These are phyloP conservation scores for Plectranthus barbatus DNA, from an alignment of 257 asterid genomes.

Conservation along the genomic window DNA sequence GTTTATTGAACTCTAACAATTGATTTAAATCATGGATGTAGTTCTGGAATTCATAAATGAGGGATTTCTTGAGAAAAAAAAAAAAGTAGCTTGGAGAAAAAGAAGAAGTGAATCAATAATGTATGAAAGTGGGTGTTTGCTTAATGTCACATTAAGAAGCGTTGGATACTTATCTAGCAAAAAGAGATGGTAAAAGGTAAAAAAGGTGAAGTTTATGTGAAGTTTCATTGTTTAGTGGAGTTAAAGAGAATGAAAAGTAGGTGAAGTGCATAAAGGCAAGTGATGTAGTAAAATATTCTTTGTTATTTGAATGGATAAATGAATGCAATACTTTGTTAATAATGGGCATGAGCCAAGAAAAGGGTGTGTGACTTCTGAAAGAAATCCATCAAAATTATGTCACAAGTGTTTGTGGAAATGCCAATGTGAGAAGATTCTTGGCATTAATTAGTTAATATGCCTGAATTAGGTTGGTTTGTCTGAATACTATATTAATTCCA, in stretches of 20 bases:
- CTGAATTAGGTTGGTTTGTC: conserved; percentile 6
- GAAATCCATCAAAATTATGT: background rate
- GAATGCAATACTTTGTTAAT: background rate
- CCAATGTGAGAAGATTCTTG: background rate
- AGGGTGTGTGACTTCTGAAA: background rate
- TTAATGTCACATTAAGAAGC: background rate
- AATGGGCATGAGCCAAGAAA: conserved; percentile 2
- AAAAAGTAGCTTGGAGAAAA: no score
- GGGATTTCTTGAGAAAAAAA: no score
- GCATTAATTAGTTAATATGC: conserved; percentile 5
- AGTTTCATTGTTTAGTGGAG: background rate
- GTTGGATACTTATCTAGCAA: conserved; percentile 6
- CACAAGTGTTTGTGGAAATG: conserved; percentile 12
- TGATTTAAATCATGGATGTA: no score
- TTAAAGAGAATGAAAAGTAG: conserved; percentile 2
- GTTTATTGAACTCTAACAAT: no score
- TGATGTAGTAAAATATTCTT: background rate
- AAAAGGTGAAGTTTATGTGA: background rate
- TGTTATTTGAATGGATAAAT: background rate
- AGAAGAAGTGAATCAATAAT: no score
- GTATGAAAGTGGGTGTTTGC: background rate
- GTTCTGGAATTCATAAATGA: no score
- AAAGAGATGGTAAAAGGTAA: background rate
- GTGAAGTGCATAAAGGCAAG: conserved; percentile 1
- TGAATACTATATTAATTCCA: background rate